Conservation (phyloP, 2,329 filamentous ascomycete species). For the Cytospora piceicola region DNA sequence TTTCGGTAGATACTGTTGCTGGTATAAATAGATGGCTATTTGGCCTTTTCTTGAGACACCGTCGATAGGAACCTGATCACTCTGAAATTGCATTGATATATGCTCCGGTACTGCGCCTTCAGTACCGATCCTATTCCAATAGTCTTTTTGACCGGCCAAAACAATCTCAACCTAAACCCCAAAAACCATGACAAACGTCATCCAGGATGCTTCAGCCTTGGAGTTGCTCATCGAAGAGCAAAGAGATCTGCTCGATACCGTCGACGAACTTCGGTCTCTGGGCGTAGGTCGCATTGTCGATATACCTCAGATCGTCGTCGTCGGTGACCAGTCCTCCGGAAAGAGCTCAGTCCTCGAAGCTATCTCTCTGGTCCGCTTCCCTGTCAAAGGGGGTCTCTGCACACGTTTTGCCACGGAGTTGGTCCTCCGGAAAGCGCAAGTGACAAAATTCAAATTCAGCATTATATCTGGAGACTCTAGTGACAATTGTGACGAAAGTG, state of each 20-base stretch:
- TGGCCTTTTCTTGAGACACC: background rate
- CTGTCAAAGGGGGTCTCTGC: slow-evolving; percentile 57
- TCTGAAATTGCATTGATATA: background rate
- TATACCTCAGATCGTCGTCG: slow-evolving; percentile 60
- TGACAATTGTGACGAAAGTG: background rate
- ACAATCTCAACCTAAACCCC: background rate
- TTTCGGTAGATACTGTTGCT: no score
- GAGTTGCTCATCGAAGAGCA: background rate
- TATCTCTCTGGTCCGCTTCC: slow-evolving; percentile 64
- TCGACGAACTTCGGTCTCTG: slow-evolving; percentile 54
- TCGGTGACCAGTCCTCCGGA: slow-evolving; percentile 63
- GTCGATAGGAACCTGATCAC: background rate
- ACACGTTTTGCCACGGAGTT: slow-evolving; percentile 67
- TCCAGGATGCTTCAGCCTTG: background rate
- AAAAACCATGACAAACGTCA: background rate
- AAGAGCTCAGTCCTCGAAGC: slow-evolving; percentile 70
- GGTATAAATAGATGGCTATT: no score
- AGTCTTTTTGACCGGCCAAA: no score
- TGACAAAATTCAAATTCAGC: slow-evolving; percentile 46
- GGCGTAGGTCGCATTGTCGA: slow-evolving; percentile 53
- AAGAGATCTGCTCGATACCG: slow-evolving; percentile 43
- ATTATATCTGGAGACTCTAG: slow-evolving; percentile 41
- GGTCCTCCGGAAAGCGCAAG: slow-evolving; percentile 49
- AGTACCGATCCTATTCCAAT: no score
- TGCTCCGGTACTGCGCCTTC: background rate